A percentile compares a stretch with the other conserved stretches of the same genome.
phyloP scores from a whole-genome alignment of 306 rosid species.

The Lablab purpureus region DNA sequence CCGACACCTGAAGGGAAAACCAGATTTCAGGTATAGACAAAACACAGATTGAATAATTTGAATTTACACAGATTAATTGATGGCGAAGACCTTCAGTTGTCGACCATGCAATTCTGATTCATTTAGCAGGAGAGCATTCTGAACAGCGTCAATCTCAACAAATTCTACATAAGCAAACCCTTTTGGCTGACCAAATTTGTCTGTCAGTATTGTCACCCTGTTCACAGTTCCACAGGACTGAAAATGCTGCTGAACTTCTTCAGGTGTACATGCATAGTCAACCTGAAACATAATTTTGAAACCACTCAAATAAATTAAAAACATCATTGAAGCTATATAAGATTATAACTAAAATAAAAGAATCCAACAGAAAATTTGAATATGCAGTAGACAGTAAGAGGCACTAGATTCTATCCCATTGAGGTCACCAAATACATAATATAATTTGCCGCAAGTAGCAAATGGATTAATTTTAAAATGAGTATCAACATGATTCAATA shows the following conservation, averaged over 20 bases:
- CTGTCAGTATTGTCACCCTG: conserved; percentile 97
- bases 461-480: conserved; percentile 4
- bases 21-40: conserved; percentile 42
- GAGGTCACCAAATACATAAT: conserved; percentile 37
- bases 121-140: conserved; percentile 89
- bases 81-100: conserved; percentile 79
- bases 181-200: conserved; percentile 98
- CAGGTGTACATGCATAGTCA: conserved; percentile 97
- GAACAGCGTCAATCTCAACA: conserved; percentile 94
- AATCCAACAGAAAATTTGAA: neutral
- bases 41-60: conserved; percentile 19
- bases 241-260: conserved; percentile 99
- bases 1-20: conserved; percentile 78
- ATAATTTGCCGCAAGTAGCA: conserved; percentile 27
- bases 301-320: conserved; percentile 37
- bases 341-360: conserved; percentile 22
- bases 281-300: conserved; percentile 68
- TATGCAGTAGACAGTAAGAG: neutral
- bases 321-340: conserved; percentile 4
- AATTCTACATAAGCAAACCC: conserved; percentile 99
- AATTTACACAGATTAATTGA: conserved; percentile 26
- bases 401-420: conserved; percentile 30
- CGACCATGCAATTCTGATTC: conserved; percentile 99
- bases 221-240: conserved; percentile 99
- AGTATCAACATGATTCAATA: neutral